phyloP scores from a whole-genome alignment of 1,284 basidiomycete genomes.

The Golubevia sp. region DNA sequence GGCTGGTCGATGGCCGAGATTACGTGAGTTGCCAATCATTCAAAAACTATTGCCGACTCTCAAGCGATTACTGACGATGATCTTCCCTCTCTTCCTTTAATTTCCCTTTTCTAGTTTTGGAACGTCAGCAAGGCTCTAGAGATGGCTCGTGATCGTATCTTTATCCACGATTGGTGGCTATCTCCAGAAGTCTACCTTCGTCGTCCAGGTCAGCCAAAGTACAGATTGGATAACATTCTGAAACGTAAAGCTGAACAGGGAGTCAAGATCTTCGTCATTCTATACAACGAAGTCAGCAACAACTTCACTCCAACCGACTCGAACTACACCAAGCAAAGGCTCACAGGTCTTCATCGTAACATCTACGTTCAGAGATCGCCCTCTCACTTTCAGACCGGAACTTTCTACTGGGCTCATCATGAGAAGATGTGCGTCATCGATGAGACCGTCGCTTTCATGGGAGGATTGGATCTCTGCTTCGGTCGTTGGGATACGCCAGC shows the following conservation, averaged over 20 bases:
- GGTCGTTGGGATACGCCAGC: conserved; percentile 79
- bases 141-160: conserved; percentile 77
- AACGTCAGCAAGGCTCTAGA: conserved; percentile 91
- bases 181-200: conserved; percentile 78
- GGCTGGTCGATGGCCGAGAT: conserved; percentile 90
- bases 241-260: conserved; percentile 93
- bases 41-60: not conserved
- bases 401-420: conserved; percentile 93
- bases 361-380: conserved; percentile 96
- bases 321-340: conserved; percentile 86
- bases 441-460: conserved; percentile 96
- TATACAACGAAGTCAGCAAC: conserved; percentile 89
- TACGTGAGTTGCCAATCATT: conserved; percentile 65
- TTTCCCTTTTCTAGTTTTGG: conserved; percentile 70
- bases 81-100: conserved; percentile 4
- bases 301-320: conserved; percentile 73
- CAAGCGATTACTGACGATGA: conserved; percentile 68
- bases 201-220: conserved; percentile 80
- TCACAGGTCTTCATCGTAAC: conserved; percentile 85
- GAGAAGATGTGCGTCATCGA: conserved; percentile 98
- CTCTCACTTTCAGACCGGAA: conserved; percentile 95
- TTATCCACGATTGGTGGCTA: conserved; percentile 61
- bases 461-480: conserved; percentile 84
- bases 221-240: conserved; percentile 84
- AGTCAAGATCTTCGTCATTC: conserved; percentile 93